Conservation (phyloP, 176 grass and related monocot genomes). For the sorghum (Sorghum bicolor) region Sorghum_bicolor_NCBIv3 NC_012879.2:169501-170000, state of each 20-base stretch:
- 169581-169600: too few species aligned
- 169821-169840: slow-evolving; percentile 82
- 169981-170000: background rate
- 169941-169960: background rate
- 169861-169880: slow-evolving; percentile 49
- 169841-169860: slow-evolving; percentile 99
- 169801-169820: slow-evolving; percentile 69
- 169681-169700: too few species aligned
- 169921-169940: background rate
- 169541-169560: too few species aligned
- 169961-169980: background rate
- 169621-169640: too few species aligned
- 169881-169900: background rate
- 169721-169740: background rate
- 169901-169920: background rate
- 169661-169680: too few species aligned
- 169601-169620: too few species aligned
- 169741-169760: background rate
- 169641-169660: too few species aligned
- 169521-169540: too few species aligned
- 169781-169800: slow-evolving; percentile 57
- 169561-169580: too few species aligned
- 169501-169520: too few species aligned
- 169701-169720: background rate
- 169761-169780: slow-evolving; percentile 1